Evolutionary conservation across 2,329 filamentous ascomycete genomes (phyloP), one percentile per base, ranked within the genome.

Genomic region (Domatiomyces globalis): DNA sequence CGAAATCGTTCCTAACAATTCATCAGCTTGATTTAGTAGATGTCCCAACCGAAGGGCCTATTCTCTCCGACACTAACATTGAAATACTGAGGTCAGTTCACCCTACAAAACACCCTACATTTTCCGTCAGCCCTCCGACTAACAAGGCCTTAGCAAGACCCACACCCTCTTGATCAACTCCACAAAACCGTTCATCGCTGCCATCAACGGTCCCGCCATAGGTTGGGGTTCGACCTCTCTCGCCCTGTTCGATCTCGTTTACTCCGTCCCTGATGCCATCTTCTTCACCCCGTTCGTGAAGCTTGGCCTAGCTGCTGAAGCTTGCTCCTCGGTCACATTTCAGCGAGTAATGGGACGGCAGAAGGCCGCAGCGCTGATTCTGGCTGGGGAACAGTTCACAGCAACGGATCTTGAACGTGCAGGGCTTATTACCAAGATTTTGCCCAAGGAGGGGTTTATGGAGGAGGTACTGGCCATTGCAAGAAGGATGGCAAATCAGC

Each of bases 201-300:
- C 86, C 0, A 81, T 96, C 60, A 96, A 96, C 70, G 90, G 90
- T 2, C 90, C 90, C 5, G 89, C 81, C 10, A 76, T 96, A 49
- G 90, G 90, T 4, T 82, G 95, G 27, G 85, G 84, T 1, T 89
- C 89, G 1, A 88, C 89, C 0, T 71, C 95, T 0, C 73, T 87
- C 52, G 82, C 81, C 25, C 84, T 86, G 65, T 85, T 85, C 18
- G 90, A 96, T 72, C 95, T 96, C 71, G 79, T 96, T 66, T 96
- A 96, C 74, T 81, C 78, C 65, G 76, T 83, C 0, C 87, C 88
- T 0, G 76, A 84, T 59, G 72, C 88, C 29, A 95, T 87, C 69
- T 74, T 96, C 25, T 80, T 95, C 25, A 94, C 88, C 1, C 90
- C 90, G 4, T 96, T 96, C 70, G 84, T 82, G 4, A 89, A 85